phyloP scores from a whole-genome alignment of 192 early-diverging fungal genomes.

The Chytriomyces sp. region DNA sequence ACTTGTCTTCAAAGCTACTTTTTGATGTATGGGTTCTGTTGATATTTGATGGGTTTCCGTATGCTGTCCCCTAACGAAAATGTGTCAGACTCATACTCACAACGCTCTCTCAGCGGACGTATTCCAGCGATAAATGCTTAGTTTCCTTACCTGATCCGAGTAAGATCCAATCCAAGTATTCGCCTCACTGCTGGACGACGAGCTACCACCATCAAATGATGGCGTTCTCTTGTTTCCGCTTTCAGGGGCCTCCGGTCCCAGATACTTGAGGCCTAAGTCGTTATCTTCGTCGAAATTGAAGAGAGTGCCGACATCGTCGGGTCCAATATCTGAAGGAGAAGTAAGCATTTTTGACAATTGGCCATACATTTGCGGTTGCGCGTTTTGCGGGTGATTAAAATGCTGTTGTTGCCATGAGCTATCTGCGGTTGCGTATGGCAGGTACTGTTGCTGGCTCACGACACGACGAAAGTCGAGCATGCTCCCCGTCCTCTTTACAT shows the following conservation, averaged over 20 bases:
- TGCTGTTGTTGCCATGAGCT: too few relatives aligned
- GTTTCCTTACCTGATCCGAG: conserved; percentile 6
- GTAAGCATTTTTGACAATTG: too few relatives aligned
- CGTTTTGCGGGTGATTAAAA: neutral
- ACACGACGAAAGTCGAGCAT: neutral
- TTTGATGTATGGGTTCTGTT: neutral
- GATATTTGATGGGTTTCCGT: neutral
- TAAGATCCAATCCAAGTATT: conserved; percentile 24
- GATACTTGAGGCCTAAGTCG: neutral
- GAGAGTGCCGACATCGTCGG: conserved; percentile 16
- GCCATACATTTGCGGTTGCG: neutral
- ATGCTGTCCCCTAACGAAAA: too few relatives aligned
- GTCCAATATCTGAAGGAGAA: too few relatives aligned
- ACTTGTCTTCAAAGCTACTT: conserved; percentile 17
- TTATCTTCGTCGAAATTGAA: conserved; percentile 24
- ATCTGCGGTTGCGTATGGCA: too few relatives aligned
- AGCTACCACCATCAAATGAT: conserved; percentile 20
- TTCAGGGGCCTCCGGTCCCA: neutral
- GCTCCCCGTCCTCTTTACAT: neutral
- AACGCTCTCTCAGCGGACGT: too few relatives aligned
- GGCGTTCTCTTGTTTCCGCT: neutral
- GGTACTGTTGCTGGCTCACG: too few relatives aligned
- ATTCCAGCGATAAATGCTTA: too few relatives aligned
- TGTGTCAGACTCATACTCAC: too few relatives aligned
- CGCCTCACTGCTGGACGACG: conserved; percentile 1